Conservation (phyloP, 2,329 filamentous ascomycete species). For the Elsinoe arachidis region DNA sequence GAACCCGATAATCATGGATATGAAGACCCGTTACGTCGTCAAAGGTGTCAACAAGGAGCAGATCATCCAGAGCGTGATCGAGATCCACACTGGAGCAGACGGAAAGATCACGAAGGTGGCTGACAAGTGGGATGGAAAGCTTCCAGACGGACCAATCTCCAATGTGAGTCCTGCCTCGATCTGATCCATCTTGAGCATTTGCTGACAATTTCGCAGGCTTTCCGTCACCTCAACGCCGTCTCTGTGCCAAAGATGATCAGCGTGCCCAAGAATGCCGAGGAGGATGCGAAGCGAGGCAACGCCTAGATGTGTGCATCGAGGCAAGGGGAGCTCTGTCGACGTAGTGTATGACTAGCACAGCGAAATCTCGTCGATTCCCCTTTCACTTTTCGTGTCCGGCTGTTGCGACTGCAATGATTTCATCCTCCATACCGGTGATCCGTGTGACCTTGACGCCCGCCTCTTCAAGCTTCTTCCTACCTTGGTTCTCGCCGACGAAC, state of each 20-base stretch:
- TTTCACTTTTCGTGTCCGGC: slow-evolving; percentile 55
- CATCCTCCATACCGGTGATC: slow-evolving; percentile 65
- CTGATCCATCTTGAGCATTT: background rate
- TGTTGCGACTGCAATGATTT: slow-evolving; percentile 74
- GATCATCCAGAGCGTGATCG: slow-evolving; percentile 40
- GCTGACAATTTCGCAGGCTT: slow-evolving; percentile 36
- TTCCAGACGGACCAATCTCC: slow-evolving; percentile 42
- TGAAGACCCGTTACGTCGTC: slow-evolving; percentile 45
- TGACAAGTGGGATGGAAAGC: slow-evolving; percentile 47
- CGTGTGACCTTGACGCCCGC: slow-evolving; percentile 67
- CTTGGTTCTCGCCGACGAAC: slow-evolving; percentile 77
- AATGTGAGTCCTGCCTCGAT: slow-evolving; percentile 38
- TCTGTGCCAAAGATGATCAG: slow-evolving; percentile 43
- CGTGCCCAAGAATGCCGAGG: slow-evolving; percentile 46
- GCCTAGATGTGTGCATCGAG: background rate
- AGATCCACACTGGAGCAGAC: slow-evolving; percentile 37
- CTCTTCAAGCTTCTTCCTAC: slow-evolving; percentile 58
- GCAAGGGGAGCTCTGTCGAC: background rate
- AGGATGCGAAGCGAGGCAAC: slow-evolving; percentile 43
- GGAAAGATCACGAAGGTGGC: slow-evolving; percentile 44
- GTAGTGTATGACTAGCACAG: slow-evolving; percentile 4
- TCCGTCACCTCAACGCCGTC: slow-evolving; percentile 44
- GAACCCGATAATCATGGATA: slow-evolving; percentile 51
- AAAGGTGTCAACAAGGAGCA: slow-evolving; percentile 47
- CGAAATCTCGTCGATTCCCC: background rate